Evolutionary conservation across 176 grass and related monocot genomes (phyloP).

Genomic region (Aegilops umbellulata): DNA sequence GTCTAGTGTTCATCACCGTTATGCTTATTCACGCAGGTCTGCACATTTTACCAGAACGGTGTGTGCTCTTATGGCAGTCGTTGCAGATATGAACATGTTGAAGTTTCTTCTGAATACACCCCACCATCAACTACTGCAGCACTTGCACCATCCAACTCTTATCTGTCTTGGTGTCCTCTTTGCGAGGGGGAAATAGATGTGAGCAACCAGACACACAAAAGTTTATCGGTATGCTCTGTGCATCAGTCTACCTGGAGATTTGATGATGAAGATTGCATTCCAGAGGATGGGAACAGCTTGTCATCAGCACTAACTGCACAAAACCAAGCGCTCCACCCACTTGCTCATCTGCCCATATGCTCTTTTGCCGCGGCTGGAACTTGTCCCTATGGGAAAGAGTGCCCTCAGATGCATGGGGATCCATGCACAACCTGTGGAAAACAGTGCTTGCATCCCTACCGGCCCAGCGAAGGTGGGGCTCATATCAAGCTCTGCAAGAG

Average conservation of each 20-base stretch:
- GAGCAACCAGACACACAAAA: slow-evolving; percentile 5
- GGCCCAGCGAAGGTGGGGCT: slow-evolving; percentile 47
- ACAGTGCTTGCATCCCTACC: slow-evolving; percentile 63
- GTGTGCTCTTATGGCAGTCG: slow-evolving; percentile 72
- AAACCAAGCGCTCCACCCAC: slow-evolving; percentile 21
- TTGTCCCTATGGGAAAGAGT: slow-evolving; percentile 71
- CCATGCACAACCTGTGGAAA: slow-evolving; percentile 60
- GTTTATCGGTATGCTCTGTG: not conserved
- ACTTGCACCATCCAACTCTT: slow-evolving; percentile 43
- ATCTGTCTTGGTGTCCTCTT: slow-evolving; percentile 28
- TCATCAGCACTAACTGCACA: not conserved
- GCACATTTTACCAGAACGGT: slow-evolving; percentile 92
- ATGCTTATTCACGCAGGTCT: slow-evolving; percentile 49
- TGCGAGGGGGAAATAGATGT: slow-evolving; percentile 19
- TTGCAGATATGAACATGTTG: slow-evolving; percentile 79
- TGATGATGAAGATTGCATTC: slow-evolving; percentile 16
- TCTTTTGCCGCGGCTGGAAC: slow-evolving; percentile 75
- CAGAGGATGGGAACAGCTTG: slow-evolving; percentile 22
- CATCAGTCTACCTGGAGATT: slow-evolving; percentile 21
- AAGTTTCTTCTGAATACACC: slow-evolving; percentile 38
- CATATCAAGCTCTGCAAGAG: slow-evolving; percentile 69
- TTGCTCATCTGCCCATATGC: slow-evolving; percentile 62
- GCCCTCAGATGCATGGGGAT: slow-evolving; percentile 70
- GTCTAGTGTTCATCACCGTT: slow-evolving; percentile 21
- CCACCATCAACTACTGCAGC: slow-evolving; percentile 34